A percentile compares a stretch with the other conserved stretches of the same genome.
These are phyloP conservation scores for Boletus rex-veris DNA, from an alignment of 768 basidiomycete species.

Conservation along the genomic window DNA sequence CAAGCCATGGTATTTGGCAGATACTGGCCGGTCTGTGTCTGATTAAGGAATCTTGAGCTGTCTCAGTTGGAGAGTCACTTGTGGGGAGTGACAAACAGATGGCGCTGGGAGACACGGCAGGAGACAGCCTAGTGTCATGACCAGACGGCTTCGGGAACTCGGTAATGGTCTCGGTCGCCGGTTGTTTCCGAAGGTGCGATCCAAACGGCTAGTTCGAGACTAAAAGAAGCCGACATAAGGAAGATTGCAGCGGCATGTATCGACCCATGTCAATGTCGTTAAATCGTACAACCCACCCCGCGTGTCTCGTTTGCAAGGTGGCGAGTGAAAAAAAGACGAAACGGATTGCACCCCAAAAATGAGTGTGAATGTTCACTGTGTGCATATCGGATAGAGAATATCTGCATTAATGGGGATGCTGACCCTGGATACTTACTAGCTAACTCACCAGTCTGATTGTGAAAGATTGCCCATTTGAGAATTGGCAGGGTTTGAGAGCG, in stretches of 20 bases:
- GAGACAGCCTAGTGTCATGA: constrained; percentile 32
- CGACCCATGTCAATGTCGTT: constrained; percentile 49
- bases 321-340: constrained; percentile 54
- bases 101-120: constrained; percentile 67
- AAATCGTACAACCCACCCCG: constrained; percentile 46
- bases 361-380: constrained; percentile 83
- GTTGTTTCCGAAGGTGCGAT: no score
- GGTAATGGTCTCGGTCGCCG: no score
- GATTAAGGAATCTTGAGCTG: neutral
- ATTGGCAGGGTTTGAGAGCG: constrained; percentile 14
- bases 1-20: constrained; percentile 56
- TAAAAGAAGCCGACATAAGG: constrained; percentile 49
- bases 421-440: neutral
- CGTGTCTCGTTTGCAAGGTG: constrained; percentile 50
- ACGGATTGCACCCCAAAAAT: constrained; percentile 65
- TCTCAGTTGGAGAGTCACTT: constrained; percentile 37
- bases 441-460: constrained; percentile 69
- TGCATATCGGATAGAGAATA: constrained; percentile 11
- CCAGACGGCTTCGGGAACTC: no score
- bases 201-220: no score
- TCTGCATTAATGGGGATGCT: neutral
- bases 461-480: constrained; percentile 49
- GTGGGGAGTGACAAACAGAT: constrained; percentile 54
- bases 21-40: constrained; percentile 44
- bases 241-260: constrained; percentile 62